Percentiles rank a stretch among this genome's conserved stretches.
Conservation (phyloP, 768 basidiomycete genomes). For the Hirschioporus abietinus region DNA sequence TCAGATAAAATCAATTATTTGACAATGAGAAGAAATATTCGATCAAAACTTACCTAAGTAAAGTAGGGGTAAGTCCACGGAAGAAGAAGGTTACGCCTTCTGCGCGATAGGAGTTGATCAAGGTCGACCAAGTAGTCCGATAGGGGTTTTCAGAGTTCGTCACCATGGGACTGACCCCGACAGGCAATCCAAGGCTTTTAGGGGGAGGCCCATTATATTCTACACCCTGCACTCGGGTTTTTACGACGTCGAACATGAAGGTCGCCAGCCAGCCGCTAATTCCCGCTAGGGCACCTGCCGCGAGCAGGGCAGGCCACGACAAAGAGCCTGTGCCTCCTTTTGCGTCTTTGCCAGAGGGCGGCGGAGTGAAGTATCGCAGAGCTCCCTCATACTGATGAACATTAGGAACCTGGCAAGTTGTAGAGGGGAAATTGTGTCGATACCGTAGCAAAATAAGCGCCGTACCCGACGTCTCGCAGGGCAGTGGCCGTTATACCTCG, state of each 20-base stretch:
- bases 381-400: constrained; percentile 57
- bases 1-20: constrained; percentile 5
- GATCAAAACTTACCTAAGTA: constrained; percentile 55
- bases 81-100: constrained; percentile 73
- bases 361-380: constrained; percentile 40
- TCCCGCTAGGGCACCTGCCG: constrained; percentile 76
- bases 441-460: constrained; percentile 79
- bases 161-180: constrained; percentile 4
- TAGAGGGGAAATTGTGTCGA: constrained; percentile 22
- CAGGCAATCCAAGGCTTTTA: constrained; percentile 3
- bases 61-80: constrained; percentile 70
- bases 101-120: constrained; percentile 49
- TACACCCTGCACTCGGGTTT: constrained; percentile 77
- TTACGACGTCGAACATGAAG: constrained; percentile 86
- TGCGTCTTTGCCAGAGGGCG: constrained; percentile 34
- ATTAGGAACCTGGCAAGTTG: constrained; percentile 3
- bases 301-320: constrained; percentile 54
- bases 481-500: constrained; percentile 72
- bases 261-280: constrained; percentile 74
- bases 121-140: constrained; percentile 52
- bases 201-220: constrained; percentile 6
- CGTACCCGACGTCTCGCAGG: constrained; percentile 76
- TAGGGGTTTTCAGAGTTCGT: constrained; percentile 41
- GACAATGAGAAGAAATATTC: constrained; percentile 5
- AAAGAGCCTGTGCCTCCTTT: constrained; percentile 30